Evolutionary conservation across 768 basidiomycete genomes (phyloP).

Genomic region (Macrocybe gigantea): DNA sequence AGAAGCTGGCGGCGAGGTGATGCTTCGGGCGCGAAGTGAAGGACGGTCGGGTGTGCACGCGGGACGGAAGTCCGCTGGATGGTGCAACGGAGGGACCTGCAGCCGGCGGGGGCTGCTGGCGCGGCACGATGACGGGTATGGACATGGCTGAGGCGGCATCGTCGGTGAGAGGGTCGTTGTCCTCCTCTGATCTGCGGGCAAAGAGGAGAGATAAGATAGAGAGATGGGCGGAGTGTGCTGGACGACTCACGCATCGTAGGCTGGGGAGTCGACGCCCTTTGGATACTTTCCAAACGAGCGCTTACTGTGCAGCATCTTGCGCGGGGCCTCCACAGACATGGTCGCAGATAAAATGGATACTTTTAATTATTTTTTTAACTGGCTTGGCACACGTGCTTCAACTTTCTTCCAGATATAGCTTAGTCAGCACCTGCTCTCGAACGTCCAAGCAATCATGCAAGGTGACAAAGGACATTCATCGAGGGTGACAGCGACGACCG

Average conservation of each 20-base stretch:
- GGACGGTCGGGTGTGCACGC: constrained; percentile 22
- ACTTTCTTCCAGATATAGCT: too few relatives aligned
- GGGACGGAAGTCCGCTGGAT: background rate
- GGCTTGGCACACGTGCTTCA: too few relatives aligned
- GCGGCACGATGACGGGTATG: constrained; percentile 26
- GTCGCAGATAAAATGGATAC: constrained; percentile 1
- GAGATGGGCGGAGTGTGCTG: background rate
- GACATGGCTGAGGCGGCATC: constrained; percentile 54
- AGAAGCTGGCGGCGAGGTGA: constrained; percentile 47
- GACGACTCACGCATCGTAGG: constrained; percentile 58
- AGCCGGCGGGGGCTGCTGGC: background rate
- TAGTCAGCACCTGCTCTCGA: too few relatives aligned
- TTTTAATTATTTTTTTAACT: too few relatives aligned
- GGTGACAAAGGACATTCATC: too few relatives aligned
- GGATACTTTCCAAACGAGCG: constrained; percentile 70
- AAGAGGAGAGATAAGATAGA: too few relatives aligned
- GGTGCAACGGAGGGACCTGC: too few relatives aligned
- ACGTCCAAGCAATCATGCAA: too few relatives aligned
- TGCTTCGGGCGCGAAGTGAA: constrained; percentile 31
- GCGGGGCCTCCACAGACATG: constrained; percentile 21
- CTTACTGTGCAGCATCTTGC: constrained; percentile 48
- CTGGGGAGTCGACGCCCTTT: constrained; percentile 59
- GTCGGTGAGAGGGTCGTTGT: constrained; percentile 83
- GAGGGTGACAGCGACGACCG: too few relatives aligned
- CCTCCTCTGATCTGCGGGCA: constrained; percentile 65